phyloP scores from a whole-genome alignment of 805 yeast genomes.

The Vanderwaltozyma yarrowii region DNA sequence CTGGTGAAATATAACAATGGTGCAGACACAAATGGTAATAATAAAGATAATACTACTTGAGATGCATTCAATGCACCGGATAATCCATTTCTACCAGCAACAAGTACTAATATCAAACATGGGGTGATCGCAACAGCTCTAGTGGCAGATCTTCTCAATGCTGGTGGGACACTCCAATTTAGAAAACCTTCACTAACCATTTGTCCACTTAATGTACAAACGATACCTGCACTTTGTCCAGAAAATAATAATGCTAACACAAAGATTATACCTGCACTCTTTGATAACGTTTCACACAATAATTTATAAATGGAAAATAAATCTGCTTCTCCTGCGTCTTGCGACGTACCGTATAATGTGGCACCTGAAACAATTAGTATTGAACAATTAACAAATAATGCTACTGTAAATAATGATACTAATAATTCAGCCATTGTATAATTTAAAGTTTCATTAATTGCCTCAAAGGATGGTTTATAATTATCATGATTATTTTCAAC shows the following conservation, averaged over 20 bases:
- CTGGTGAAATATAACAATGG: conserved; percentile 79
- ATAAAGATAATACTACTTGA: conserved; percentile 71
- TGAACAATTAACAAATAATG: conserved; percentile 82
- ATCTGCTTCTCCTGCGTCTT: conserved; percentile 66
- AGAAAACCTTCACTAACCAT: conserved; percentile 90
- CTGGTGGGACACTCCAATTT: conserved; percentile 72
- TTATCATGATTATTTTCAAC: conserved; percentile 30
- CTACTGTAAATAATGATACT: conserved; percentile 77
- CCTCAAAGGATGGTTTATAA: conserved; percentile 73
- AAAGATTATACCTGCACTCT: conserved; percentile 73
- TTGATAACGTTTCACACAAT: conserved; percentile 50
- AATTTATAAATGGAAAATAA: conserved; percentile 69
- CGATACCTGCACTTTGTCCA: conserved; percentile 91
- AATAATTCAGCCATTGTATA: conserved; percentile 77
- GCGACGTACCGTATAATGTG: conserved; percentile 46
- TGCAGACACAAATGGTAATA: conserved; percentile 80
- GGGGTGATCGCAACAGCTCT: conserved; percentile 81
- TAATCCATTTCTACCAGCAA: conserved; percentile 75
- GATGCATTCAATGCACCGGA: conserved; percentile 69
- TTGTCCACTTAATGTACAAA: conserved; percentile 90
- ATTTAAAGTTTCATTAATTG: conserved; percentile 70
- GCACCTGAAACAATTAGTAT: conserved; percentile 91
- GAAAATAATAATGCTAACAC: conserved; percentile 77
- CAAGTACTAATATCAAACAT: conserved; percentile 62
- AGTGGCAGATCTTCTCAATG: conserved; percentile 68